Base-by-base conservation (phyloP, 2,329 filamentous ascomycete species). In the Pseudogymnoascus verrucosus region DNA sequence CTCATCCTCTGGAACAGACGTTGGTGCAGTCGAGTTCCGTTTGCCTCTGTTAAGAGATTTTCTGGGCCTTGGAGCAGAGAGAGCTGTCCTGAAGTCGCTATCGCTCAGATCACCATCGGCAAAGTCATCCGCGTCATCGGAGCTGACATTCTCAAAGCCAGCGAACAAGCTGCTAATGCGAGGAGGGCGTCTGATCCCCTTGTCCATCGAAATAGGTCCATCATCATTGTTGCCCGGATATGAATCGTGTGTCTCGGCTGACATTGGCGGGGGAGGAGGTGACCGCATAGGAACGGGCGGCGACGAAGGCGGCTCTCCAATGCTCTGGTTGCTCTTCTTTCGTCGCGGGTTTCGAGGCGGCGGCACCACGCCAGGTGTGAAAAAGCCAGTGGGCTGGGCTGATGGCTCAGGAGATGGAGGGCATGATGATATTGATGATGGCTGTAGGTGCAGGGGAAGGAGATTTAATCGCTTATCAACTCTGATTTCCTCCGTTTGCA, bases 401-500 rank as follows among this genome's bases (percentile, higher is more conserved):
- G 68, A 69, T 7, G 69, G 73, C 66, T 74, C 78, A 16, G 85
- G 85, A 11, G 85, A 87, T 1, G 78, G 74, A 7, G 86, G 85
- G 19, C 82, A 77, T 0, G 86, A 88, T 0, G 81, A 78, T 65
- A 96, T 89, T 16, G 87, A 81, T 0, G 90, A 93, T 0, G 92
- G 91, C 63, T 92, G 86, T 36, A 96, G 81, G 71, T 95, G 89
- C 1, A 85, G 79, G 12, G 91, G 91, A 26, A 96, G 80, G 68
- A 86, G 87, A 65, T 89, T 84, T 51, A 91, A 78, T 65, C 92
- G 85, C 76, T 86, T 85, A 72, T 96, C 93, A 5, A 96, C 84
- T 63, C 90, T 85, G 64, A 98, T 97, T 65, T 91, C 90, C 69
- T 98, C 93, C 0, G 95, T 99, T 78, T 99, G 95, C 64, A 85